These are phyloP conservation scores for Pugionium dolabratum DNA, from an alignment of 345 rosid species.

Conservation along the genomic window DNA sequence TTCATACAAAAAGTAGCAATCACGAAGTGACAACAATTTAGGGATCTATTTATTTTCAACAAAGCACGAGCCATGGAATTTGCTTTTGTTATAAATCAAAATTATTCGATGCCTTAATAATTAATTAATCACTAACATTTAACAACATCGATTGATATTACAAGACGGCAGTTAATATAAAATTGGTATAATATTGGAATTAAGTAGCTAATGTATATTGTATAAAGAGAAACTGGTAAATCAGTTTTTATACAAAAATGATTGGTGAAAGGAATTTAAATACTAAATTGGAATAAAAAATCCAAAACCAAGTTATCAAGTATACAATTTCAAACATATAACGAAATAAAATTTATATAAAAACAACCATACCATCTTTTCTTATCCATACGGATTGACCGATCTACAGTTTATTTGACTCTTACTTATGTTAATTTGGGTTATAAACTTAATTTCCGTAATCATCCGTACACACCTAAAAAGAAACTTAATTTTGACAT, in stretches of 20 bases:
- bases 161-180: slow-evolving; percentile 15
- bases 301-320: no score
- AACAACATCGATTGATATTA: slow-evolving; percentile 29
- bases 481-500: slow-evolving; percentile 33
- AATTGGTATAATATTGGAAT: background rate
- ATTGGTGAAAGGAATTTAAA: no score
- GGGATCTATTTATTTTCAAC: slow-evolving; percentile 50
- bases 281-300: no score
- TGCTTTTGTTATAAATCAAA: slow-evolving; percentile 33
- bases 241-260: no score
- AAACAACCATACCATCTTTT: background rate
- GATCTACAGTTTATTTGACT: slow-evolving; percentile 19
- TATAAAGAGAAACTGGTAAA: no score
- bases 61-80: slow-evolving; percentile 57
- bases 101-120: slow-evolving; percentile 33
- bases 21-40: slow-evolving; percentile 44
- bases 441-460: background rate
- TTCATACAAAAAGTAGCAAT: slow-evolving; percentile 27
- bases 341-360: no score
- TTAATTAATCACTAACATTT: slow-evolving; percentile 19
- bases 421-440: slow-evolving; percentile 11
- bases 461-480: slow-evolving; percentile 35
- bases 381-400: slow-evolving; percentile 3
- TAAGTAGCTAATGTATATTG: slow-evolving; percentile 16
- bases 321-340: no score